phyloP scores from a whole-genome alignment of 1,284 basidiomycete genomes.

The Ustilago sp. region DNA sequence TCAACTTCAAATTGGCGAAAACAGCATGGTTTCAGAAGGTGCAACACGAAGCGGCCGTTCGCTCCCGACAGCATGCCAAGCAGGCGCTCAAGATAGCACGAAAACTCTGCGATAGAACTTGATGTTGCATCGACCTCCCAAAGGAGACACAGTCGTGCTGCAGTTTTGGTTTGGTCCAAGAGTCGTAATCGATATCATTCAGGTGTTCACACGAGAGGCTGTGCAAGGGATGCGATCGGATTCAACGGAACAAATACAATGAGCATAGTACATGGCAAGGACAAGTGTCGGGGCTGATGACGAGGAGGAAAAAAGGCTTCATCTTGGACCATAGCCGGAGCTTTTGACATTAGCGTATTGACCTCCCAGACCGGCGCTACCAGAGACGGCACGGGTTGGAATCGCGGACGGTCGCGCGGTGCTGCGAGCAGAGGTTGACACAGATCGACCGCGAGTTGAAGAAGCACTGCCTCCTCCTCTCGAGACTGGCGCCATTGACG shows the following conservation, averaged over 20 bases:
- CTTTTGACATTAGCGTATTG: slow-evolving; percentile 58
- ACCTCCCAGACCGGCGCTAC: slow-evolving; percentile 51
- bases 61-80: too few relatives aligned
- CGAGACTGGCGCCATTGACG: slow-evolving; percentile 7
- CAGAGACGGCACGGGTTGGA: slow-evolving; percentile 34
- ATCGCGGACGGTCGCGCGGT: slow-evolving; percentile 34
- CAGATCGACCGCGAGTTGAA: slow-evolving; percentile 27
- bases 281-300: not conserved
- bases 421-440: slow-evolving; percentile 15
- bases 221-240: not conserved
- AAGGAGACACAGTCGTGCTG: not conserved
- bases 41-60: not conserved
- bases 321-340: slow-evolving; percentile 52
- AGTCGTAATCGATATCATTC: not conserved
- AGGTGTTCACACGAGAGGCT: not conserved
- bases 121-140: not conserved
- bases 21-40: not conserved
- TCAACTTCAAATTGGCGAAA: not conserved
- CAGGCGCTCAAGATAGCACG: not conserved
- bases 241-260: slow-evolving; percentile 12
- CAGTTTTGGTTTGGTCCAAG: not conserved
- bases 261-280: not conserved
- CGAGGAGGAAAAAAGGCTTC: not conserved
- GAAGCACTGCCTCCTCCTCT: slow-evolving; percentile 15
- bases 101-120: not conserved